Evolutionary conservation across 805 yeast species (phyloP).

Genomic region (Hyphopichia homilentoma): DNA sequence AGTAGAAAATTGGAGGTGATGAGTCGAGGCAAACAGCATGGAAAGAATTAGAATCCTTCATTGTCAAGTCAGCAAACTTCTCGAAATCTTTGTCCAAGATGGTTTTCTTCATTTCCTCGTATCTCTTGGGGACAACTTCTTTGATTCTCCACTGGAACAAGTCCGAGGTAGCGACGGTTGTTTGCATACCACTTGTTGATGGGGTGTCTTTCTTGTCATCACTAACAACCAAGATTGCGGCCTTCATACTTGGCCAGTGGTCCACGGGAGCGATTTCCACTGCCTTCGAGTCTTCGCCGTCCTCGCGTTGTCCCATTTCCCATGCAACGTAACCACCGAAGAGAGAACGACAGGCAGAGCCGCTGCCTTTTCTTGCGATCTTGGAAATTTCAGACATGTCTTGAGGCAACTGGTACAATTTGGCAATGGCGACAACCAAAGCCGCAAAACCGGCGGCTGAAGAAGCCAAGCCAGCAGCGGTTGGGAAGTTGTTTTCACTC

Average conservation of each 20-base stretch:
- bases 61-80: constrained; percentile 83
- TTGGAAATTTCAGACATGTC: constrained; percentile 80
- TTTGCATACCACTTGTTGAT: constrained; percentile 95
- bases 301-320: constrained; percentile 82
- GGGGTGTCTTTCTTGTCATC: constrained; percentile 94
- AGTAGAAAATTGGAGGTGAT: constrained; percentile 90
- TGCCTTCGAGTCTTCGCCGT: constrained; percentile 94
- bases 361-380: constrained; percentile 97
- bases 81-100: constrained; percentile 73
- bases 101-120: constrained; percentile 73
- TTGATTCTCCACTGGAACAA: constrained; percentile 76
- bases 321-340: constrained; percentile 98
- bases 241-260: constrained; percentile 93
- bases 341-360: constrained; percentile 95
- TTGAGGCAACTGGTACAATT: constrained; percentile 80
- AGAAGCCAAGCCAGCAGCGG: constrained; percentile 98
- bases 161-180: constrained; percentile 85
- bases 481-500: constrained; percentile 95
- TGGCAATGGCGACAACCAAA: constrained; percentile 82
- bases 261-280: constrained; percentile 80
- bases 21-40: constrained; percentile 98
- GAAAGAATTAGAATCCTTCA: constrained; percentile 95
- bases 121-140: constrained; percentile 84
- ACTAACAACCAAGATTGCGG: constrained; percentile 87
- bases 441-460: constrained; percentile 99